Conservation (phyloP, 345 rosid genomes). For the Sonneratia caseolaris region DNA sequence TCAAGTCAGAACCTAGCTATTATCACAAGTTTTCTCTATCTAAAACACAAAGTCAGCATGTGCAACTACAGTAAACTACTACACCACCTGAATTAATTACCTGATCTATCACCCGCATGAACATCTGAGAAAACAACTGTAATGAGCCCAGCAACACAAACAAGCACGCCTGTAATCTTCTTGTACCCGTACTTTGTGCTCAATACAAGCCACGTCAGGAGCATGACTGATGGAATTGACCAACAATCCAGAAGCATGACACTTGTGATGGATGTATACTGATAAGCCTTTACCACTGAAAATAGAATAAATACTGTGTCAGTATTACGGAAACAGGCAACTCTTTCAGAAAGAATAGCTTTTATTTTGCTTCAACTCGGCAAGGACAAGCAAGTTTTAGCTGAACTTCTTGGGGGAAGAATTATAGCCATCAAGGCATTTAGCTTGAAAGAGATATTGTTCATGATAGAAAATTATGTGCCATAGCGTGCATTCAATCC, state of each 20-base stretch:
- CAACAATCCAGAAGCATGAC: slow-evolving; percentile 93
- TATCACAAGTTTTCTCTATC: not conserved
- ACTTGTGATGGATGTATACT: slow-evolving; percentile 80
- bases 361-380: not conserved
- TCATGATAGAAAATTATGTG: not conserved
- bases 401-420: not conserved
- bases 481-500: not conserved
- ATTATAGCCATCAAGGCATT: not conserved
- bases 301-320: slow-evolving; percentile 8
- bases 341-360: not conserved
- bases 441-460: not conserved
- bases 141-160: slow-evolving; percentile 74
- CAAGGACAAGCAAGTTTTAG: not conserved
- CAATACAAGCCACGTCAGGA: slow-evolving; percentile 71
- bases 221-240: slow-evolving; percentile 80
- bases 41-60: not conserved
- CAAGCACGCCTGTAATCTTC: slow-evolving; percentile 66
- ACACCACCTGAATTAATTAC: slow-evolving; percentile 18
- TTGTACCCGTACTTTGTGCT: slow-evolving; percentile 65
- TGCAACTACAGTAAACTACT: not conserved
- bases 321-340: not conserved
- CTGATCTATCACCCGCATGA: slow-evolving; percentile 61
- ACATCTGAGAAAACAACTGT: slow-evolving; percentile 90
- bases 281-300: slow-evolving; percentile 88
- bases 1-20: not conserved